Conservation (phyloP, 2,329 filamentous ascomycete species). For the Graphilbum sp. region DNA sequence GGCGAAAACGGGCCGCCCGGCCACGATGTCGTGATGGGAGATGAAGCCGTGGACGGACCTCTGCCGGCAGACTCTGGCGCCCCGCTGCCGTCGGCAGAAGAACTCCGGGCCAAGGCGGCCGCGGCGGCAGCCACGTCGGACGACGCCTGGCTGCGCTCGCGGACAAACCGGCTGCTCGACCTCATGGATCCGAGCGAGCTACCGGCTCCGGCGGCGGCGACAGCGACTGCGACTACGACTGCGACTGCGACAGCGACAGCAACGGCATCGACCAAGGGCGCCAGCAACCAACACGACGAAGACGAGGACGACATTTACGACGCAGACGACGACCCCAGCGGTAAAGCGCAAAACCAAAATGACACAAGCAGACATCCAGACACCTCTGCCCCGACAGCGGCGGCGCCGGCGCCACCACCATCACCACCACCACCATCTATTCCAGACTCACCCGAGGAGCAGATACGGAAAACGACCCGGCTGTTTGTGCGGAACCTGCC, state of each 20-base stretch:
- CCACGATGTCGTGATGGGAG: too few relatives aligned
- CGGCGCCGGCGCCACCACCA: too few relatives aligned
- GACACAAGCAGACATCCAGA: too few relatives aligned
- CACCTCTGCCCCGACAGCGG: too few relatives aligned
- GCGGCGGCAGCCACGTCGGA: constrained; percentile 37
- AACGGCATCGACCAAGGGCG: constrained; percentile 2
- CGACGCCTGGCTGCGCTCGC: constrained; percentile 80
- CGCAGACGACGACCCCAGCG: background rate
- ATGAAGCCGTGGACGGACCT: too few relatives aligned
- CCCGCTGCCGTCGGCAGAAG: background rate
- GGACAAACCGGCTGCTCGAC: constrained; percentile 74
- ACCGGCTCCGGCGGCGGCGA: constrained; percentile 6
- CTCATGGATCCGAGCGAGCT: constrained; percentile 58
- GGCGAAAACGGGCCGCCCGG: too few relatives aligned
- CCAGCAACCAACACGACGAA: background rate
- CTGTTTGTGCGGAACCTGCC: constrained; percentile 82
- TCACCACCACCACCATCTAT: constrained; percentile 7
- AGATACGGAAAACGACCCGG: constrained; percentile 56
- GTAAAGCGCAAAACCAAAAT: too few relatives aligned
- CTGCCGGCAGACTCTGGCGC: too few relatives aligned
- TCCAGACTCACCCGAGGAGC: constrained; percentile 31
- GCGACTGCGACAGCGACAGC: constrained; percentile 4
- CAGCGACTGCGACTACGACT: constrained; percentile 1
- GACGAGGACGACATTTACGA: background rate
- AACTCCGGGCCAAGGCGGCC: background rate